Percentiles rank a stretch among this genome's conserved stretches.
Evolutionary conservation across 768 basidiomycete genomes (phyloP).

Genomic region (Rhodotorula taiwanensis): DNA sequence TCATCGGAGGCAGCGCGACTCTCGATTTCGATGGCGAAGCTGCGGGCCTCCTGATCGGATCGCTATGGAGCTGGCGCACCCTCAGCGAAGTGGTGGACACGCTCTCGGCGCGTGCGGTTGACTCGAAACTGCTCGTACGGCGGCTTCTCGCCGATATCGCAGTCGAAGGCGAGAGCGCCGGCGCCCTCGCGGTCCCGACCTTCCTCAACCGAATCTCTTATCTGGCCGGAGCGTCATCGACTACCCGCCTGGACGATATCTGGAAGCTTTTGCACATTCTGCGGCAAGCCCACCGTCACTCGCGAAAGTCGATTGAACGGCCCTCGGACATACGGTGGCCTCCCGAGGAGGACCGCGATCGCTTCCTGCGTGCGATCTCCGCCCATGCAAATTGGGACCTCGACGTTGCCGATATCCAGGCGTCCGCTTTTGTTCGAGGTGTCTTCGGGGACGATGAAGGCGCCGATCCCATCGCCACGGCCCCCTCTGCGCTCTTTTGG

Average conservation of each 20-base stretch:
- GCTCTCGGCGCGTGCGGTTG: slow-evolving; percentile 1
- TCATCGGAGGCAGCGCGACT: slow-evolving; percentile 14
- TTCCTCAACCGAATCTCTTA: slow-evolving; percentile 79
- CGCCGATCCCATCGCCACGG: too few relatives aligned
- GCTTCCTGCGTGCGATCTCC: slow-evolving; percentile 3
- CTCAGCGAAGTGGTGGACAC: slow-evolving; percentile 17
- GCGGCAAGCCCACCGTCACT: slow-evolving; percentile 57
- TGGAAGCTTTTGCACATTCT: slow-evolving; percentile 76
- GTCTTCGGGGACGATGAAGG: slow-evolving; percentile 6
- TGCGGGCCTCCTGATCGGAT: slow-evolving; percentile 38
- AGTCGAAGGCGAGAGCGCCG: slow-evolving; percentile 12
- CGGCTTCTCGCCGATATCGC: slow-evolving; percentile 23
- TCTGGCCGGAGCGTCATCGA: slow-evolving; percentile 66
- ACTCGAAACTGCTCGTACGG: not conserved
- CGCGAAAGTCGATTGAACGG: too few relatives aligned
- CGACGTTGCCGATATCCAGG: slow-evolving; percentile 14
- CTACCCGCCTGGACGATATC: slow-evolving; percentile 59
- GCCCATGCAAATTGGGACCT: slow-evolving; percentile 26
- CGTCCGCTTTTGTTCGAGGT: slow-evolving; percentile 6
- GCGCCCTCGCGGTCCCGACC: slow-evolving; percentile 54
- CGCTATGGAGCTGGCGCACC: slow-evolving; percentile 34
- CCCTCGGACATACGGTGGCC: too few relatives aligned
- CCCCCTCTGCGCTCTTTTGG: not conserved
- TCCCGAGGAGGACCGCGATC: not conserved
- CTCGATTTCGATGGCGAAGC: slow-evolving; percentile 37